Evolutionary conservation across 2,329 filamentous ascomycete species (phyloP), one percentile per base, ranked within the genome.

Genomic region (Paraconiothyrium sp.): DNA sequence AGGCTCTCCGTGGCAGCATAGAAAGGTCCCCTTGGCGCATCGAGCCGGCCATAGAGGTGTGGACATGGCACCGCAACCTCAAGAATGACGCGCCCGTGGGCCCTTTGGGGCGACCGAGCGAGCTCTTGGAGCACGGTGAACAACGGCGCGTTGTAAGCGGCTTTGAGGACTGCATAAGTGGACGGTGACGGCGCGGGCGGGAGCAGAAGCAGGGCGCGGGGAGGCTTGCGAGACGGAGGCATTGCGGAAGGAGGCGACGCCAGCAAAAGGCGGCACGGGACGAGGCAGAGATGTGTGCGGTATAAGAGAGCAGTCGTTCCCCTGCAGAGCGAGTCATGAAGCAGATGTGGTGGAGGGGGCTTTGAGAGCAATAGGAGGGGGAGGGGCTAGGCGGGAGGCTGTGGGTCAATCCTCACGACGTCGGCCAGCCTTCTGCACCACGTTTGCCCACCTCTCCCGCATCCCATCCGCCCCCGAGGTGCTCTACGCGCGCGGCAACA

Each of bases 1-100:
- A 94, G 83, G n/a, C 85, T 83, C 77, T 97, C 93, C 0, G 89
- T 86, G n/a, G 84, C 80, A 37, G 84, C 74, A 85, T 93, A 97
- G 20, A 86, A 81, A 49, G 86, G 80, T 27, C 85, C 82, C 68
- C 86, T 84, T 49, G 85, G 82, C 34, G 80, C 78, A 24, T 80
- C 79, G 27, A 82, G 80, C 35, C 80, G 79, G 22, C 86, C 84
- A 50, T 83, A 80, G 13, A 93, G 83, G 55, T 90, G 82, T 2
- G 89, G 87, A 51, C 86, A 86, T 2, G 86, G 85, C 41, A 96
- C 76, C 2, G 88, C 91, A 69, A 89, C 81, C 56, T 89, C 86
- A 35, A 89, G 74, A 13, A 83, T 71, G 2, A 76, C 86, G 69
- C 69, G 62, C 60, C 72, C 54, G 54, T 68, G 60, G 58, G 72